These are phyloP conservation scores for Trametes meyenii DNA, from an alignment of 768 basidiomycete species.

Conservation along the genomic window DNA sequence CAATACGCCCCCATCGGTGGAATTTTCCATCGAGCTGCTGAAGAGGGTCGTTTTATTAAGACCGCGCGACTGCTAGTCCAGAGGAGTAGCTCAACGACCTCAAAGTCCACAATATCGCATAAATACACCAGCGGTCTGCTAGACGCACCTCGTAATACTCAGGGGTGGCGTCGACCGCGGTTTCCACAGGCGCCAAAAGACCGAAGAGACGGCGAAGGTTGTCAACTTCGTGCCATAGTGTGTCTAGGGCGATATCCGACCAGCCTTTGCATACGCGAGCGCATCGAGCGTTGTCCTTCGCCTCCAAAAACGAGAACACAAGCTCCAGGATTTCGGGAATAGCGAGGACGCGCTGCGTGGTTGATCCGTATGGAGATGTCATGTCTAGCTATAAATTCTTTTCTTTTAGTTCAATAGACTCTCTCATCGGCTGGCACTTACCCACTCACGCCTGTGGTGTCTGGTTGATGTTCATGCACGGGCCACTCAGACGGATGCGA, in stretches of 20 bases:
- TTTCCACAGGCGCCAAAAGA: slow-evolving; percentile 49
- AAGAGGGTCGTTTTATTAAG: too few relatives aligned
- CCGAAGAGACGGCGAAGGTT: slow-evolving; percentile 49
- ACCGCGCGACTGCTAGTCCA: too few relatives aligned
- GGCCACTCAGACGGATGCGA: neutral
- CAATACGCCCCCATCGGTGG: too few relatives aligned
- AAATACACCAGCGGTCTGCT: too few relatives aligned
- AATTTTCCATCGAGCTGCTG: too few relatives aligned
- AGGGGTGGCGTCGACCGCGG: neutral
- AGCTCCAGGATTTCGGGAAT: slow-evolving; percentile 65
- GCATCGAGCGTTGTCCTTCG: slow-evolving; percentile 43
- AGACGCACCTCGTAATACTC: slow-evolving; percentile 3
- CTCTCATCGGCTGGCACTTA: neutral
- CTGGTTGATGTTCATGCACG: neutral
- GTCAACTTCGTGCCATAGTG: slow-evolving; percentile 58
- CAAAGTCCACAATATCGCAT: too few relatives aligned
- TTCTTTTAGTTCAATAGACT: too few relatives aligned
- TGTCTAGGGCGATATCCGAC: slow-evolving; percentile 59
- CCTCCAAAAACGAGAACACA: slow-evolving; percentile 53
- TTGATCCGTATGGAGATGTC: slow-evolving; percentile 9
- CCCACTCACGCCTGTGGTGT: neutral
- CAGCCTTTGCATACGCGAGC: slow-evolving; percentile 61
- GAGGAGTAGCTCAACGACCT: too few relatives aligned
- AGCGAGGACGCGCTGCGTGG: slow-evolving; percentile 44
- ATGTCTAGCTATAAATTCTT: neutral